Evolutionary conservation across 2,329 filamentous ascomycete genomes (phyloP), one percentile per base, ranked within the genome.

Genomic region (Colletotrichum sp.): DNA sequence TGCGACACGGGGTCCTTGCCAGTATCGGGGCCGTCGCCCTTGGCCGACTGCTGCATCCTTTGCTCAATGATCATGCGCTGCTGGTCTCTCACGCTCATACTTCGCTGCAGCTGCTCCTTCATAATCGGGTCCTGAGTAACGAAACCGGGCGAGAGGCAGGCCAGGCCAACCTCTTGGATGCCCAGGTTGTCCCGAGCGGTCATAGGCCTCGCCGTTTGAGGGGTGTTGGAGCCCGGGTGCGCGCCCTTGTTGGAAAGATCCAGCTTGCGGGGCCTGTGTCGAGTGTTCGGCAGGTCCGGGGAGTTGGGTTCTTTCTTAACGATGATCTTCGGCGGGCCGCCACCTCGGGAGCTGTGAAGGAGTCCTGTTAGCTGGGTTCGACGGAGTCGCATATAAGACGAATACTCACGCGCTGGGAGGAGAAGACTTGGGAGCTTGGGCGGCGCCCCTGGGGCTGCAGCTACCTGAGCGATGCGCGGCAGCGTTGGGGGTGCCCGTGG

Each of bases 271-370:
- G 94, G 94, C 72, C 94, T 90, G 80, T 95, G 94, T 66, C 94
- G 70, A 68, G 93, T 90, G 73, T 91, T 90, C 66, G 91, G 88
- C 80, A 97, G 91, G 76, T 93, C 93, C 68, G 96, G 96, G 61
- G 96, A 98, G 55, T 93, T 91, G 38, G 96, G 96, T 84, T 99
- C 97, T 85, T 98, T 98, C 88, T 98, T 98, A 73, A 99, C 96
- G 76, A 98, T 90, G 76, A 98, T 97, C 85, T 95, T 96, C 54
- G 94, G 94, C 33, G 84, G 83, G 59, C 85, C 88, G 82, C 82
- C 86, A 84, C 84, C 87, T 85, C 88, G 88, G 83, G 87, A 82
- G 78, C 87, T 87, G 78, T 75, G 63, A 24, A 7, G 21, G 57
- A 68, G 38, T 34, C n/a, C n/a, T 6, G 43, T 73, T 57, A 73